Evolutionary conservation across 129 eudicot genomes (phyloP).

Genomic region (Arctium lappa): DNA sequence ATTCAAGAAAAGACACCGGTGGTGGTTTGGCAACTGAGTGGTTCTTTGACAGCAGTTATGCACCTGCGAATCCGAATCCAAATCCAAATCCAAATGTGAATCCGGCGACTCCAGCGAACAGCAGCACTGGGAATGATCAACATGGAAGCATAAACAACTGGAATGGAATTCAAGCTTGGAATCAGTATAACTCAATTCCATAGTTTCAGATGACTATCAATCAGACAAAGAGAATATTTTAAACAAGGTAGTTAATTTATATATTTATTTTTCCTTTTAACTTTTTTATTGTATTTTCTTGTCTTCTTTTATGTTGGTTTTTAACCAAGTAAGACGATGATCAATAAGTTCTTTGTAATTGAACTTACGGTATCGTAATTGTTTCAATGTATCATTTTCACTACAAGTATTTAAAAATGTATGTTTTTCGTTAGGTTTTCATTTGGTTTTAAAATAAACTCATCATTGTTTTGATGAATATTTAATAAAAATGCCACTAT

Average conservation of each 20-base stretch:
- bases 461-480: neutral
- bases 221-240: neutral
- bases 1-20: slow-evolving; percentile 26
- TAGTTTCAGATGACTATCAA: slow-evolving; percentile 19
- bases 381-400: slow-evolving; percentile 7
- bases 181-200: slow-evolving; percentile 40
- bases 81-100: slow-evolving; percentile 9
- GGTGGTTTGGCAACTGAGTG: slow-evolving; percentile 51
- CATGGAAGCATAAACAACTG: slow-evolving; percentile 41
- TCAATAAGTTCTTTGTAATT: slow-evolving; percentile 13
- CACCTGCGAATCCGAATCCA: slow-evolving; percentile 27
- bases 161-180: slow-evolving; percentile 62
- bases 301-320: slow-evolving; percentile 5
- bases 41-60: slow-evolving; percentile 50
- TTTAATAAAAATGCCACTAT: neutral
- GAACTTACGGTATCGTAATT: slow-evolving; percentile 2
- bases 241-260: slow-evolving; percentile 7
- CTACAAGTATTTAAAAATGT: neutral
- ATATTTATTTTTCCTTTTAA: neutral
- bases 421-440: neutral
- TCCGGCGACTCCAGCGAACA: slow-evolving; percentile 26
- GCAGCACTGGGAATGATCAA: slow-evolving; percentile 38
- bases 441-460: neutral
- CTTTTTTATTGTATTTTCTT: neutral
- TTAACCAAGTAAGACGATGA: slow-evolving; percentile 7